phyloP scores from a whole-genome alignment of 1,284 basidiomycete species.

The Vanrija humicola region DNA sequence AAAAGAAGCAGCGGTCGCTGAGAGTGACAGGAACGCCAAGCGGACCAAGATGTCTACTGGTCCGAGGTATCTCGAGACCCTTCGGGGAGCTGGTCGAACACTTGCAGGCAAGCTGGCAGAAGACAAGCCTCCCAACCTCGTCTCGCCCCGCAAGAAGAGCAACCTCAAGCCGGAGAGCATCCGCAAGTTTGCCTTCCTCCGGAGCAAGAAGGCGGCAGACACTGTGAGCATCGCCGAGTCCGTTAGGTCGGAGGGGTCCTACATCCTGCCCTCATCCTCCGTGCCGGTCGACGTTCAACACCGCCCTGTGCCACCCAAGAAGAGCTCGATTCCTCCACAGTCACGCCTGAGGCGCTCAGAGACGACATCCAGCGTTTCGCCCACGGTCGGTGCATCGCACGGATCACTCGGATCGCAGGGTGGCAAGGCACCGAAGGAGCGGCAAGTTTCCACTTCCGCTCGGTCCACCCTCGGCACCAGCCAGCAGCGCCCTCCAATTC shows the following conservation, averaged over 20 bases:
- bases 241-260: background rate
- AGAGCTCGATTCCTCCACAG: background rate
- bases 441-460: no score
- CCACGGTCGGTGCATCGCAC: no score
- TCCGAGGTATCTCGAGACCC: background rate
- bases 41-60: constrained; percentile 2
- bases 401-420: background rate
- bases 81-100: background rate
- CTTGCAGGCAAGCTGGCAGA: background rate
- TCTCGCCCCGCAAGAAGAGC: background rate
- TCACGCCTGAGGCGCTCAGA: no score
- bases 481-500: background rate
- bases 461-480: background rate
- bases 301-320: background rate
- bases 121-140: background rate
- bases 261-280: no score
- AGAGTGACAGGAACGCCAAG: constrained; percentile 7
- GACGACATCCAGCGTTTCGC: no score
- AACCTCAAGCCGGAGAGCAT: constrained; percentile 1
- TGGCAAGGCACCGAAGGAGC: background rate
- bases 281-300: background rate
- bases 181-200: constrained; percentile 1
- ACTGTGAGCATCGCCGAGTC: background rate
- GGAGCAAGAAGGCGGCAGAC: background rate
- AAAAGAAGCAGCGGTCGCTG: background rate